Conservation (phyloP, 768 basidiomycete species). For the Psilocybe cyanescens region DNA sequence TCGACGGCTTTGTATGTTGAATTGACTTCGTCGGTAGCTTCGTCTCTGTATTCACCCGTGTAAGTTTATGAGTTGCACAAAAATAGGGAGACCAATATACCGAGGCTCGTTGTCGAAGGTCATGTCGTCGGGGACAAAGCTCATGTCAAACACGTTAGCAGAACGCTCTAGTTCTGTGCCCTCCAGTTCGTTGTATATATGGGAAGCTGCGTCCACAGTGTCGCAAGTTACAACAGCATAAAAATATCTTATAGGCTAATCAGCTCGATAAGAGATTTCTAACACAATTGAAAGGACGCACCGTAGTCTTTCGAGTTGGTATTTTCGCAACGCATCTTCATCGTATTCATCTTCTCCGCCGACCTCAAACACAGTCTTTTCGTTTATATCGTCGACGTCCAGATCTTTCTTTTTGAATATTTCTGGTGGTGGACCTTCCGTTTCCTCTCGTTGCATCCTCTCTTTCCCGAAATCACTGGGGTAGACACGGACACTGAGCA, state of each 20-base stretch:
- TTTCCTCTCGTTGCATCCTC: conserved; percentile 84
- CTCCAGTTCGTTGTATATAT: conserved; percentile 85
- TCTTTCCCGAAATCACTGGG: conserved; percentile 94
- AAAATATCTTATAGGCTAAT: conserved; percentile 68
- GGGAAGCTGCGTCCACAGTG: conserved; percentile 70
- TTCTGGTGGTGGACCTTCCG: conserved; percentile 86
- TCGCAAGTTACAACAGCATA: conserved; percentile 95
- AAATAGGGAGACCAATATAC: conserved; percentile 38
- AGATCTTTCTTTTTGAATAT: conserved; percentile 72
- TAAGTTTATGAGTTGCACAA: neutral
- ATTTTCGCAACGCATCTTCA: conserved; percentile 84
- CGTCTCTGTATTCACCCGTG: conserved; percentile 61
- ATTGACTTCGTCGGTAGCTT: conserved; percentile 70
- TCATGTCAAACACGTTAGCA: conserved; percentile 94
- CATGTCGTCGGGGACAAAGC: conserved; percentile 92
- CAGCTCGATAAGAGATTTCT: neutral
- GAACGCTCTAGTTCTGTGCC: conserved; percentile 96
- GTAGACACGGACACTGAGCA: conserved; percentile 82
- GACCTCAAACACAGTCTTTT: conserved; percentile 65
- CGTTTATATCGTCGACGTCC: conserved; percentile 58
- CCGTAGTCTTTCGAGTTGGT: conserved; percentile 93
- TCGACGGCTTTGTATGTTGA: conserved; percentile 76
- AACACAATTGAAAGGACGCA: conserved; percentile 38
- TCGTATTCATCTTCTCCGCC: conserved; percentile 82
- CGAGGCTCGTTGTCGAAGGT: conserved; percentile 76